Evolutionary conservation across 2,329 filamentous ascomycete species (phyloP).

Genomic region (Aspergillus quadrilineatus): DNA sequence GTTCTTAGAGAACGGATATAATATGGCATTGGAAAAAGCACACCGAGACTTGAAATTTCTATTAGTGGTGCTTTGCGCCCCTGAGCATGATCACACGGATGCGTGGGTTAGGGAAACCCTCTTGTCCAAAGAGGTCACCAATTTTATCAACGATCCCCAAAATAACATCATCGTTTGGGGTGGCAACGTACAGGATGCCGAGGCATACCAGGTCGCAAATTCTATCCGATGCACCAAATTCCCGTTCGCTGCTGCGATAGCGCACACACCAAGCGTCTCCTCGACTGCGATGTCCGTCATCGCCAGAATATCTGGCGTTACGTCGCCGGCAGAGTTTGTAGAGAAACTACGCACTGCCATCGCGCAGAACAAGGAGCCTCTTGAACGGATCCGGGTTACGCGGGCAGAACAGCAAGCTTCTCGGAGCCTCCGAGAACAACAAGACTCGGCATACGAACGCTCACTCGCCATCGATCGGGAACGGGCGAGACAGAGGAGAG

Average conservation of each 20-base stretch:
- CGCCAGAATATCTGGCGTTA: slow-evolving; percentile 71
- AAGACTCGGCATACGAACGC: slow-evolving; percentile 91
- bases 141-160: slow-evolving; percentile 69
- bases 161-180: slow-evolving; percentile 89
- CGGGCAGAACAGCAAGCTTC: slow-evolving; percentile 76
- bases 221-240: slow-evolving; percentile 89
- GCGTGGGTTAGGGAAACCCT: slow-evolving; percentile 80
- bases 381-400: slow-evolving; percentile 72
- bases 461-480: slow-evolving; percentile 86
- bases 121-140: slow-evolving; percentile 69
- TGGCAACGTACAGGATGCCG: slow-evolving; percentile 86
- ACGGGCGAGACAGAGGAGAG: slow-evolving; percentile 70
- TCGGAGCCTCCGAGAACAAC: slow-evolving; percentile 78
- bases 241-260: slow-evolving; percentile 82
- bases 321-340: slow-evolving; percentile 68
- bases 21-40: slow-evolving; percentile 83
- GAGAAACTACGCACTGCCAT: slow-evolving; percentile 73
- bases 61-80: slow-evolving; percentile 81
- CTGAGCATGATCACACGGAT: slow-evolving; percentile 90
- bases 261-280: slow-evolving; percentile 80
- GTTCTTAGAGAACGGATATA: slow-evolving; percentile 86
- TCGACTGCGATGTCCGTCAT: slow-evolving; percentile 89
- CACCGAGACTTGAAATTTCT: slow-evolving; percentile 91
- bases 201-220: slow-evolving; percentile 88
- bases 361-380: slow-evolving; percentile 70